phyloP scores from a whole-genome alignment of 331 rosid species.

The Ulmus americana region DNA sequence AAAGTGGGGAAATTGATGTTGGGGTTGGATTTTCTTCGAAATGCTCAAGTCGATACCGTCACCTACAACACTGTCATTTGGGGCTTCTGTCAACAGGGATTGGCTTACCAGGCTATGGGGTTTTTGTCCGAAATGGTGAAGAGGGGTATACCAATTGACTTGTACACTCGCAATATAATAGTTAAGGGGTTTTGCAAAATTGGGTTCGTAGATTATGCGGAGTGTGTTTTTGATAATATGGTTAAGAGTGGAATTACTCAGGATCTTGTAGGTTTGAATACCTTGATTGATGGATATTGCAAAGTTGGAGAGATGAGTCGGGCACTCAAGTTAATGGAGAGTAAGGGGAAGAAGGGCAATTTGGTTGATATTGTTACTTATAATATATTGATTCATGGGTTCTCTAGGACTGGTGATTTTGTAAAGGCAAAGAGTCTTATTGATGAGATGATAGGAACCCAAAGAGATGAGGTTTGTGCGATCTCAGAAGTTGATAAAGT shows the following conservation, averaged over 20 bases:
- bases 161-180: slow-evolving; percentile 51
- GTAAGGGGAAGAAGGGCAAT: slow-evolving; percentile 27
- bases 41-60: slow-evolving; percentile 42
- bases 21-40: slow-evolving; percentile 50
- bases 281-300: slow-evolving; percentile 61
- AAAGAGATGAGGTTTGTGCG: slow-evolving; percentile 22
- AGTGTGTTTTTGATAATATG: slow-evolving; percentile 48
- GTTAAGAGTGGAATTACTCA: slow-evolving; percentile 42
- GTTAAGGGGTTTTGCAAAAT: slow-evolving; percentile 56
- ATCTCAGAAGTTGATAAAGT: slow-evolving; percentile 16
- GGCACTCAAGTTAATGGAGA: slow-evolving; percentile 51
- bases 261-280: slow-evolving; percentile 48
- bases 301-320: slow-evolving; percentile 45
- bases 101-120: slow-evolving; percentile 57
- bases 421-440: slow-evolving; percentile 41
- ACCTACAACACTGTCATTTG: slow-evolving; percentile 64
- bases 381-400: slow-evolving; percentile 58
- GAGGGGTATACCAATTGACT: slow-evolving; percentile 42
- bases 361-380: slow-evolving; percentile 54
- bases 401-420: slow-evolving; percentile 49
- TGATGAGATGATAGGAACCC: slow-evolving; percentile 36
- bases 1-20: slow-evolving; percentile 51
- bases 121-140: slow-evolving; percentile 71
- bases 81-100: slow-evolving; percentile 62
- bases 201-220: slow-evolving; percentile 53